These are phyloP conservation scores for Sideroxylon spinosum DNA, from an alignment of 179 eudicot genomes.

Conservation along the genomic window DNA sequence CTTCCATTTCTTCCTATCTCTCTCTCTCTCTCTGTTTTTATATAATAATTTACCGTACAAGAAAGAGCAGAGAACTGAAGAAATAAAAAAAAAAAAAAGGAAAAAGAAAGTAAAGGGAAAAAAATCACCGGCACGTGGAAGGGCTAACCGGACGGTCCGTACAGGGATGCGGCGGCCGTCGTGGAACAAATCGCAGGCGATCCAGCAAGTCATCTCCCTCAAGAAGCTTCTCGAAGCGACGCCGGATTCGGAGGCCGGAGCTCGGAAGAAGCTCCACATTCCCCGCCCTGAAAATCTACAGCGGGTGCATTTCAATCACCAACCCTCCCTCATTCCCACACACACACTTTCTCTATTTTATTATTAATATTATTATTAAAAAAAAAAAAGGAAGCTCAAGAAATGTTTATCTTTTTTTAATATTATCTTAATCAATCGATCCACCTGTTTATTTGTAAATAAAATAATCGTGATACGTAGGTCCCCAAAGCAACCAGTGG, in stretches of 20 bases:
- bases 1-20: too few relatives aligned
- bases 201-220: constrained; percentile 85
- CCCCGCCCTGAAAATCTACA: constrained; percentile 21
- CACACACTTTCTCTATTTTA: not conserved
- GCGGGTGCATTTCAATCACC: constrained; percentile 25
- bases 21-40: not conserved
- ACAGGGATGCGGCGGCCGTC: constrained; percentile 93
- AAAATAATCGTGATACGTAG: constrained; percentile 32
- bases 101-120: not conserved
- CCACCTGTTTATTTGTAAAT: constrained; percentile 2
- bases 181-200: constrained; percentile 99
- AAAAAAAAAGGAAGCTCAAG: not conserved
- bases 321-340: constrained; percentile 3
- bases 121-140: not conserved
- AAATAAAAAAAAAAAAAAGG: not conserved
- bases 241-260: constrained; percentile 35
- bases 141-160: constrained; percentile 6
- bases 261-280: constrained; percentile 31
- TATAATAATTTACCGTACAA: not conserved
- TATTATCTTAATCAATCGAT: constrained; percentile 12
- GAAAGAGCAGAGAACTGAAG: not conserved
- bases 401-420: not conserved
- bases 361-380: not conserved
- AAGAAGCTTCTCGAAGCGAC: constrained; percentile 72
- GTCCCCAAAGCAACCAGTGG: constrained; percentile 38